These are phyloP conservation scores for Phyllachora maydis DNA, from an alignment of 2,329 filamentous ascomycete species.

Conservation along the genomic window DNA sequence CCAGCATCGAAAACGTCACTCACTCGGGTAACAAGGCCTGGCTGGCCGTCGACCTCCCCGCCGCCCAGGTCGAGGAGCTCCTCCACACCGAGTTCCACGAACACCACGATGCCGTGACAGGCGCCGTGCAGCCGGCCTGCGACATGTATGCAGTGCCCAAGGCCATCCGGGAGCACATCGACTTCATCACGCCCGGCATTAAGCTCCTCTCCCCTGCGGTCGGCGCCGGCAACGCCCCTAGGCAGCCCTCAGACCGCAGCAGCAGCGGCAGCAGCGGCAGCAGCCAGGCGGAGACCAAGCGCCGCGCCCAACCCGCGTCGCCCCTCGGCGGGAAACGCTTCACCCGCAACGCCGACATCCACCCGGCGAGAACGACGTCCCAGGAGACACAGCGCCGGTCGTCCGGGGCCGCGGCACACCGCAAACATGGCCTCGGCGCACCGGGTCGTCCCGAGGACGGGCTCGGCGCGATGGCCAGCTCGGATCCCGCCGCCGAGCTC, in stretches of 20 bases:
- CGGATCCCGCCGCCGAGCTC: too few species aligned
- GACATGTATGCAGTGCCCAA: slow-evolving; percentile 20
- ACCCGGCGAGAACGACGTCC: too few species aligned
- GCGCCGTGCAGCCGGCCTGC: slow-evolving; percentile 2
- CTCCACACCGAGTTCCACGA: slow-evolving; percentile 1
- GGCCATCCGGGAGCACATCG: slow-evolving; percentile 23
- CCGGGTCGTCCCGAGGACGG: too few species aligned
- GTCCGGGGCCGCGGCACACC: neutral
- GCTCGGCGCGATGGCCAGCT: too few species aligned
- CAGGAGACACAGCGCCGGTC: neutral
- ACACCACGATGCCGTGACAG: neutral
- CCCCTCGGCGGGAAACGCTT: too few species aligned
- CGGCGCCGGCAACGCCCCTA: too few species aligned
- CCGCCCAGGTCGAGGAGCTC: neutral
- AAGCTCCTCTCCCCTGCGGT: slow-evolving; percentile 14
- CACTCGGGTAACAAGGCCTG: slow-evolving; percentile 1
- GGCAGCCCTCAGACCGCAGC: too few species aligned
- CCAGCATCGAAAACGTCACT: neutral
- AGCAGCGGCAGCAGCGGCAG: too few species aligned
- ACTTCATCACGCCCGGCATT: slow-evolving; percentile 34
- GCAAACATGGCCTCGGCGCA: neutral
- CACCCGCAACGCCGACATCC: too few species aligned
- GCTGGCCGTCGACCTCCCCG: neutral
- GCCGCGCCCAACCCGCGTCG: too few species aligned
- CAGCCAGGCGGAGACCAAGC: too few species aligned